Evolutionary conservation across 2,329 filamentous ascomycete genomes (phyloP), one percentile per base, ranked within the genome.

Genomic region (Verruconis gallopava): DNA sequence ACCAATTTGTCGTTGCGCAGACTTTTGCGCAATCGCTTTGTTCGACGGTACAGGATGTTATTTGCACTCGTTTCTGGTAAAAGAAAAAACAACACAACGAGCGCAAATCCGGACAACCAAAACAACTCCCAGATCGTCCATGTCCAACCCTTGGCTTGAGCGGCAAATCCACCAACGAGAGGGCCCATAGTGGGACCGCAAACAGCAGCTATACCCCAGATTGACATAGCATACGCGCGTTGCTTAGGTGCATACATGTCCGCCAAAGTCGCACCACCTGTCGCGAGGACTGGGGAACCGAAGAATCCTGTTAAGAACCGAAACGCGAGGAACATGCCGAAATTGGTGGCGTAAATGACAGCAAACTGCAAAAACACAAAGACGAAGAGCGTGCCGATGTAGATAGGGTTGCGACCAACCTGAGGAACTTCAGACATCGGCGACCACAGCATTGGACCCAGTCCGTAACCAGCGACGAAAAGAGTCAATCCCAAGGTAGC

Each of bases 401-500:
- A 78, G 55, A 86, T 83, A 18, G 81, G 56, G 22, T 73, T 67
- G 20, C 83, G 73, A 30, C 83, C 83, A 50, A 71, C 54, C 2
- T 55, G 50, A 0, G 69, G 74, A 28, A 81, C 65, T 61, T 89
- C 83, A 2, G 77, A 82, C 3, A 86, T 62, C 1, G 82, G 82
- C 2, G 81, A 81, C 67, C 78, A 83, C 15, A 86, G 65, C 0
- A 75, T 49, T 2, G 82, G 81, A 1, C 81, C 81, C 42, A 80
- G 73, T 1, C 78, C 82, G 37, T 84, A 79, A 1, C 51, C 53
- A 4, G 54, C 43, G 2, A 47, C 45, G 22, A 53, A 56, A 6
- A 53, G 43, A 3, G 50, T 52, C 21, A 54, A 47, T 6, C 38
- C 38, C 9, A 56, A 32, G 3, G 49, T 47, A 6, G 51, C 50